These are phyloP conservation scores for Kodamaea ohmeri DNA, from an alignment of 1,139 yeast genomes.

Conservation along the genomic window DNA sequence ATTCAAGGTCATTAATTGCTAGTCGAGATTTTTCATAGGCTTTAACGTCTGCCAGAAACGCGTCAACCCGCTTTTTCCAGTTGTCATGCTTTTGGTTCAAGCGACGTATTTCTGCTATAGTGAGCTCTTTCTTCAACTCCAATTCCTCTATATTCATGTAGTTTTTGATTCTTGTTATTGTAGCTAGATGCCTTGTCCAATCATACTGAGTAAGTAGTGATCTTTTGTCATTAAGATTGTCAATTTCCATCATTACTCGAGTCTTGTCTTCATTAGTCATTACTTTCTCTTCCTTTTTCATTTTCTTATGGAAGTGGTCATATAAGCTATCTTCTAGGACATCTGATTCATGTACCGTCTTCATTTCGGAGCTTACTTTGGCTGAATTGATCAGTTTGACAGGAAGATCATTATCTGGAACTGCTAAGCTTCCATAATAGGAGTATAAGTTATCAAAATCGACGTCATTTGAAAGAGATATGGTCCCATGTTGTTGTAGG, in stretches of 20 bases:
- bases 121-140: constrained; percentile 45
- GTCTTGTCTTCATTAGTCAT: constrained; percentile 59
- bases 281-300: constrained; percentile 65
- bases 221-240: constrained; percentile 44
- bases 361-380: background rate
- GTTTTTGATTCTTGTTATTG: constrained; percentile 54
- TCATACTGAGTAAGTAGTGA: constrained; percentile 47
- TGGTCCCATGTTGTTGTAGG: constrained; percentile 23
- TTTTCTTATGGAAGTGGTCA: constrained; percentile 52
- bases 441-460: constrained; percentile 2
- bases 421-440: background rate
- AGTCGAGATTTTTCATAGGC: constrained; percentile 12
- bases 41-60: constrained; percentile 27
- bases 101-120: constrained; percentile 48
- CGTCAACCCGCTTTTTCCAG: constrained; percentile 38
- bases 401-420: background rate
- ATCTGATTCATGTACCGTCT: constrained; percentile 24
- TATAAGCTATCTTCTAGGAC: constrained; percentile 47
- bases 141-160: constrained; percentile 47
- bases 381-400: constrained; percentile 6
- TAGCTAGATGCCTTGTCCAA: constrained; percentile 54
- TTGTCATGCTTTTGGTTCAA: constrained; percentile 48
- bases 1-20: constrained; percentile 11
- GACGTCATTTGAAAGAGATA: constrained; percentile 10
- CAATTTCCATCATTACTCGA: constrained; percentile 50